Conservation (phyloP, 768 basidiomycete genomes). For the Lactifluus subvellereus region DNA sequence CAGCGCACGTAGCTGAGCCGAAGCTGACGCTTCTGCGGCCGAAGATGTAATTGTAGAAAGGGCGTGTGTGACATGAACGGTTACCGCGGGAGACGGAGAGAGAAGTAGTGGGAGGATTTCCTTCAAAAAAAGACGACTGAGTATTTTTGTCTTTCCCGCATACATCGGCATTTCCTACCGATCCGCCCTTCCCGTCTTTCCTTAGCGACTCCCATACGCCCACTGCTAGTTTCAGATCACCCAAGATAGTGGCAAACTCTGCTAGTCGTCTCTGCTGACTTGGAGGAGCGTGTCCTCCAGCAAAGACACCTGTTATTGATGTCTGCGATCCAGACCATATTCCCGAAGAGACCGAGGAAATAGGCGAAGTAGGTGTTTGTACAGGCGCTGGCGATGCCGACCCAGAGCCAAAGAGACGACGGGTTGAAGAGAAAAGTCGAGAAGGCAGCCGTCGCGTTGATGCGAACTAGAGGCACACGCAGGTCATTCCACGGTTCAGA, state of each 20-base stretch:
- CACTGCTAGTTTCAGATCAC: slow-evolving; percentile 82
- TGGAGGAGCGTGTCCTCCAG: slow-evolving; percentile 33
- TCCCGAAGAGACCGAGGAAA: slow-evolving; percentile 31
- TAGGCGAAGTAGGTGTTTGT: slow-evolving; percentile 36
- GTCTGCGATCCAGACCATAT: slow-evolving; percentile 32
- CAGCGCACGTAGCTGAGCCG: slow-evolving; percentile 63
- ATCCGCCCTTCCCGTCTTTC: slow-evolving; percentile 84
- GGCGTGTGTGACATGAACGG: slow-evolving; percentile 57
- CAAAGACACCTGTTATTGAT: slow-evolving; percentile 27
- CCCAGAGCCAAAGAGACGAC: slow-evolving; percentile 68
- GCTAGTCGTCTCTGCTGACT: slow-evolving; percentile 83
- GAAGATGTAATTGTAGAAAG: slow-evolving; percentile 44
- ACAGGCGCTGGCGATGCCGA: slow-evolving; percentile 38
- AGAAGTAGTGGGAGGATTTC: slow-evolving; percentile 77
- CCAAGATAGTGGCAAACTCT: slow-evolving; percentile 89
- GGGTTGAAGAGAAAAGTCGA: slow-evolving; percentile 80
- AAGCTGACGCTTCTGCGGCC: slow-evolving; percentile 46
- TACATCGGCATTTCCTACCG: slow-evolving; percentile 44
- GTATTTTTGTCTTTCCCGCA: slow-evolving; percentile 3
- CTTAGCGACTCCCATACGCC: slow-evolving; percentile 80
- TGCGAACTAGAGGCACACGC: slow-evolving; percentile 44
- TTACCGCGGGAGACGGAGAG: slow-evolving; percentile 57
- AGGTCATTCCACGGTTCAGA: neutral
- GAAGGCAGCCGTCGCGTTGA: slow-evolving; percentile 76
- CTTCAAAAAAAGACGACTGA: slow-evolving; percentile 35